Evolutionary conservation across 202 grass and related monocot species (phyloP), one percentile per base, ranked within the genome.

Genomic region (Bolboschoenoplectus hybrid): DNA sequence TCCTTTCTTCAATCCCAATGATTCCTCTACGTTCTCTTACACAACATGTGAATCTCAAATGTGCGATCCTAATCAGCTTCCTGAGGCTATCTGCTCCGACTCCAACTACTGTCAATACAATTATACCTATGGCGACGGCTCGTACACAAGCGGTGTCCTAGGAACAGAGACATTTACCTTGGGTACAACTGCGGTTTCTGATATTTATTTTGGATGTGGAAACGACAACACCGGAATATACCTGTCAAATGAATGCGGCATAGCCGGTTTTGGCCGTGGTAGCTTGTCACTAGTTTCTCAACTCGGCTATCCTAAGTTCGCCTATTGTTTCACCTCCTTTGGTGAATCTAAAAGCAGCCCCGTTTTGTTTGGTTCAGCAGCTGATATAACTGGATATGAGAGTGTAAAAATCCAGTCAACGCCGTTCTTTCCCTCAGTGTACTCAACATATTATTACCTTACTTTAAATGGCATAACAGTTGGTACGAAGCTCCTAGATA

Each of bases 201-300:
- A 16, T 36, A 11, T 92, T 13, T 62, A 82, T 34, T 87, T 94
- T 12, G 90, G 92, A 40, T 90, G 88, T 87, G 85, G 92, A 68
- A 76, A 84, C 7, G 74, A 71, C 35, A 91, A 74, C 63, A 43
- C 5, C 5, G 90, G 87, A 35, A 11, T 62, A 74, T 89, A 70
- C 55, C 40, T 7, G 12, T 38, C 53, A 38, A 41, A 84, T 4
- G 71, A 89, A 0, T 57, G 49, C 17, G 92, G 88, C 26, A 40
- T 91, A 47, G n/a, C 86, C 6, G 92, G 90, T 7, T 75, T 94
- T 17, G 90, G 81, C 5, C 74, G 88, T 74, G 5, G 86, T 10
- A 12, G 53, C 0, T 46, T 91, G 36, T 92, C 88, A 0, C 86
- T 94, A n/a, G 40, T 89, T 52, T 88, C 88, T 2, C 92, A 94